Evolutionary conservation across 1,284 basidiomycete genomes (phyloP), one percentile per base, ranked within the genome.

Genomic region (Pulveroboletus sp.): DNA sequence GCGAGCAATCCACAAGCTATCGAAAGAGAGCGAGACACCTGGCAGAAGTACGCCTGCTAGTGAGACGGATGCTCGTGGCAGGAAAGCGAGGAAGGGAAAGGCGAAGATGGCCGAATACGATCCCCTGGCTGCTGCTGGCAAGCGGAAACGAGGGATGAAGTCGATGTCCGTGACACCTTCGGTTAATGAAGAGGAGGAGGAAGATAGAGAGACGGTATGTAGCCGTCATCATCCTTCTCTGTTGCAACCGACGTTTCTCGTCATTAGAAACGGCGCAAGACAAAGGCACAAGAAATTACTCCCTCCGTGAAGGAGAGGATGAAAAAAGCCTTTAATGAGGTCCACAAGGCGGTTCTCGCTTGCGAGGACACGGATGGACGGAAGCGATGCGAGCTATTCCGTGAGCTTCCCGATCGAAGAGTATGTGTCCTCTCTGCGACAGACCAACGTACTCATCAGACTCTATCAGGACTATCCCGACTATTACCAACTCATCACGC

Each of bases 301-400:
- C 75, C 79, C 21, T 78, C 76, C 19, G 67, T 84, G 47, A 82
- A 84, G 50, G 87, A 91, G 40, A 84, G 82, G 67, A 87, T 95
- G 87, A 93, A 93, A 76, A 88, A 87, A 63, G 84, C 87, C 8
- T 93, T 95, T 73, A 83, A 84, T 56, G 87, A 89, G 61, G 89
- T 89, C 68, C 83, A 90, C 70, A 84, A 84, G 57, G 87, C 91
- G n/a, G 87, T 95, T 32, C 76, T 89, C 55, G 81, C 79, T 54
- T 87, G 88, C 62, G 83, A 89, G 64, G 89, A 90, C 60, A 81
- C 83, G 6, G 82, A 79, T 45, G 87, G 88, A 53, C 83, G 91
- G 58, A 85, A 86, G 66, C 87, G 91, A 40, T 93, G 91, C 66
- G 88, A 90, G 57, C 81, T 93, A 56, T 95, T 95, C 81, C 80